These are phyloP conservation scores for Pleodorina starrii DNA, from an alignment of 139 green algal genomes.

Conservation along the genomic window DNA sequence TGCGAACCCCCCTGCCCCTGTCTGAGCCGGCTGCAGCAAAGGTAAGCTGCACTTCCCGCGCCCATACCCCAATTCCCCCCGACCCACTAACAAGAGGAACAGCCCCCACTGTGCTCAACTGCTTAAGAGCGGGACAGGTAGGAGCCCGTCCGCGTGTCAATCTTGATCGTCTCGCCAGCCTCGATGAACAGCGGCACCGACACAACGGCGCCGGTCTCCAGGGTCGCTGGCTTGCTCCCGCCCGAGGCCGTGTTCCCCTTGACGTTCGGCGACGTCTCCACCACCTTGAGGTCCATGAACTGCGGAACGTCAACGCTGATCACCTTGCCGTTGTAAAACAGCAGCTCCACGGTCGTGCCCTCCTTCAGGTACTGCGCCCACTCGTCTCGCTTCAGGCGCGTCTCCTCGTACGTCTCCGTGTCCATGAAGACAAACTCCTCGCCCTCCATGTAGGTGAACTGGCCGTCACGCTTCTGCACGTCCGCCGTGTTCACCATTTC, in stretches of 20 bases:
- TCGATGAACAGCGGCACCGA: conserved; percentile 60
- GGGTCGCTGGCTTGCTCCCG: conserved; percentile 90
- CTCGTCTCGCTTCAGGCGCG: conserved; percentile 81
- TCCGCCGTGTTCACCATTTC: conserved; percentile 86
- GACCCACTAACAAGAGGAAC: too few relatives aligned
- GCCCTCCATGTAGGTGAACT: conserved; percentile 87
- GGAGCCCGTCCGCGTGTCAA: conserved; percentile 83
- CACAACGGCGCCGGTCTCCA: conserved; percentile 88
- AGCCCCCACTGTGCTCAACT: too few relatives aligned
- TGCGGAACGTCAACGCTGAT: conserved; percentile 91
- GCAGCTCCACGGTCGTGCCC: conserved; percentile 72
- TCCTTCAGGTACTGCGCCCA: conserved; percentile 94
- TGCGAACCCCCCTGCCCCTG: too few relatives aligned
- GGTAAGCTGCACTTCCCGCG: too few relatives aligned
- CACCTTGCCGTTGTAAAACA: conserved; percentile 94
- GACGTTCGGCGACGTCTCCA: conserved; percentile 88
- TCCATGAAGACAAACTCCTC: conserved; percentile 97
- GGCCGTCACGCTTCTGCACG: conserved; percentile 81
- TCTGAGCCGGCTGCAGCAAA: too few relatives aligned
- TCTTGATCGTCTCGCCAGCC: conserved; percentile 85
- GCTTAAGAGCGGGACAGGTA: conserved; percentile 60
- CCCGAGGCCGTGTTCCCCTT: conserved; percentile 92
- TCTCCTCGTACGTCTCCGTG: conserved; percentile 95
- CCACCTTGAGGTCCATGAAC: conserved; percentile 87
- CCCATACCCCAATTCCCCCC: too few relatives aligned